Evolutionary conservation across 108 stramenopile species (phyloP), one percentile per base, ranked within the genome.

Genomic region (Nitzschia sp.): DNA sequence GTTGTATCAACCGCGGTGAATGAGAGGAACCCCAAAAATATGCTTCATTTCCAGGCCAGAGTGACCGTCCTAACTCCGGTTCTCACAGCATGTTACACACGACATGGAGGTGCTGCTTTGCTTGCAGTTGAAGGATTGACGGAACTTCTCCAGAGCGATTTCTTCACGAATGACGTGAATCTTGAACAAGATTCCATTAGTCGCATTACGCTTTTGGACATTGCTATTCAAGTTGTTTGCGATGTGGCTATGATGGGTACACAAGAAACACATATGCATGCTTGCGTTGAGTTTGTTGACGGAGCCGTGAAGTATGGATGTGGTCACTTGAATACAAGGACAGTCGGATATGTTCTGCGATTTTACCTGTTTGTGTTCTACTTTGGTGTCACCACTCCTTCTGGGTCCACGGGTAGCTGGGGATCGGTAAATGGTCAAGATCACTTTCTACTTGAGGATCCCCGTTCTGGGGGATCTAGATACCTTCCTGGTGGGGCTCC

Each of bases 81-180:
- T 51, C 66, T 94, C 10, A 92, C 93, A 11, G 80, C 93, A n/a
- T 92, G 89, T 75, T 94, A 94, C 71, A 90, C 83, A 50, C 83
- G 83, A 46, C 93, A 94, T 63, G 93, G 93, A 15, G 90, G 90
- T 3, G 79, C 87, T 24, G 83, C 89, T 15, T 73, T 92, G 15
- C 17, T 90, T n/a, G 89, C 90, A 17, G 86, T 94, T 11, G 87
- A 90, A 68, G 90, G 90, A 8, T 72, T 94, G 39, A 76, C 48
- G 3, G 64, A 76, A n/a, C 60, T 94, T 39, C 62, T 94, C 50
- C 83, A 76, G n/a, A 73, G 77, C 6, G 69, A 76, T 57, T 92
- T 94, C 65, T 94, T 90, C 63, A 56, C 52, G 0, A 70, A 69
- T 21, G 93, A 94, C 63, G 71, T 90, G 11, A 43, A 79, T 21